Evolutionary conservation across 176 grass and related monocot genomes (phyloP), one percentile per base, ranked within the genome.

Genomic region (Avena atlantica): DNA sequence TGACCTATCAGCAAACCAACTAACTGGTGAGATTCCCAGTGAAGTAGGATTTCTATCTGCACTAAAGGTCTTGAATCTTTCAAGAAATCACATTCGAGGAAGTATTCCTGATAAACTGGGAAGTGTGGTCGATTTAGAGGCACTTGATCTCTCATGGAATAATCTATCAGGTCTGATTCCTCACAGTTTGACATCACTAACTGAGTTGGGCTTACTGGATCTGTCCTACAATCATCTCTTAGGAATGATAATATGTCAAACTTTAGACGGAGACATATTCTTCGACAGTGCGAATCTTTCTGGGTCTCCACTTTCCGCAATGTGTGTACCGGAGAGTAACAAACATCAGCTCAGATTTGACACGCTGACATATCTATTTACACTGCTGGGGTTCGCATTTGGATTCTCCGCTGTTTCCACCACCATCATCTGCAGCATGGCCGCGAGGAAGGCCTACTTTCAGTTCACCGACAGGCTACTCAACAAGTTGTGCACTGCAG

Each of bases 181-280:
- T 83, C 10, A 78, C 2, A 70, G 24, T 9, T 6, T 88, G 2
- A 0, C 0, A 0, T 83, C 80, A 49, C 1, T 78, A 12, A 0
- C 0, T 1, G 19, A 0, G 8, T 83, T 88, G 37, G 0, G 0
- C 0, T 0, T 0, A 0, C 8, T 83, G 40, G 27, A 83, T 34
- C 24, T 88, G 24, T 78, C 86, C 4, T 88, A 88, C 80, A 88
- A 83, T 1, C 2, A 67, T 23, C 86, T 88, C 31, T 31, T 2
- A 0, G 31, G 31, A 31, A 31, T 3, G 31, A 31, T 31, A 83
- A n/a, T n/a, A n/a, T n/a, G n/a, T n/a, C n/a, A 27, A 0, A 59
- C 63, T 69, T 69, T 70, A 0, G 0, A 0, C 0, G 55, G 0
- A 52, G 19, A 65, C 20, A 1, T 4, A 0, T 82, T 0, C 16